Conservation (phyloP, 768 basidiomycete genomes). For the Suillus spraguei region DNA sequence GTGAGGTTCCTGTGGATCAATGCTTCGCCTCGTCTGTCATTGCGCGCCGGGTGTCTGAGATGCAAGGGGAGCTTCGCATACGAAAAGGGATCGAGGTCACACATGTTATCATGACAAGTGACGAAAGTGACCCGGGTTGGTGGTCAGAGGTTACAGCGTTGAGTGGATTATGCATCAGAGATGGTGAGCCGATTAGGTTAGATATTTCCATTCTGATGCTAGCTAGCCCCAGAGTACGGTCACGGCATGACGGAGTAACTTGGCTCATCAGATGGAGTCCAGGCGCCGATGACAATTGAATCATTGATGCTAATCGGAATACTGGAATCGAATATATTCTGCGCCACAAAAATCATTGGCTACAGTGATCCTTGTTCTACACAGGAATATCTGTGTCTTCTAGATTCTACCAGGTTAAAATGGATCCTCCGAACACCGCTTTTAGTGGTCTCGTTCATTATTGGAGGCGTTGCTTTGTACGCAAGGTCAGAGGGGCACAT, state of each 20-base stretch:
- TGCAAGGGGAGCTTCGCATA: constrained; percentile 48
- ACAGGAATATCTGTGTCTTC: too few relatives aligned
- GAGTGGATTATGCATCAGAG: constrained; percentile 46
- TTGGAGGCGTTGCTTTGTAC: not conserved
- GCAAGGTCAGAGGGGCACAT: not conserved
- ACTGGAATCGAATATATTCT: not conserved
- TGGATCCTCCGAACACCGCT: not conserved
- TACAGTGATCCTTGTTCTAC: not conserved
- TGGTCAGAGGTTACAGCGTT: constrained; percentile 50
- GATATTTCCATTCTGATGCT: not conserved
- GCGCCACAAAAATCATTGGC: not conserved
- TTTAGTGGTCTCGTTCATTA: not conserved
- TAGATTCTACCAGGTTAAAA: too few relatives aligned
- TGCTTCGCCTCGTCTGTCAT: constrained; percentile 58
- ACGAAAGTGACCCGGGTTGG: constrained; percentile 57
- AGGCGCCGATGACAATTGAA: constrained; percentile 60
- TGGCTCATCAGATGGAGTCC: constrained; percentile 57
- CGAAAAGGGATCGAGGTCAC: constrained; percentile 46
- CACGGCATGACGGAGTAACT: constrained; percentile 61
- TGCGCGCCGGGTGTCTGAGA: constrained; percentile 54
- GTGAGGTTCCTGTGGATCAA: constrained; percentile 42
- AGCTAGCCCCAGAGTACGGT: constrained; percentile 58
- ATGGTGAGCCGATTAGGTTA: constrained; percentile 41
- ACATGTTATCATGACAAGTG: constrained; percentile 65
- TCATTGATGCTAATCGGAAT: constrained; percentile 35